These are phyloP conservation scores for Mucuna pruriens DNA, from an alignment of 306 rosid species.

Conservation along the genomic window DNA sequence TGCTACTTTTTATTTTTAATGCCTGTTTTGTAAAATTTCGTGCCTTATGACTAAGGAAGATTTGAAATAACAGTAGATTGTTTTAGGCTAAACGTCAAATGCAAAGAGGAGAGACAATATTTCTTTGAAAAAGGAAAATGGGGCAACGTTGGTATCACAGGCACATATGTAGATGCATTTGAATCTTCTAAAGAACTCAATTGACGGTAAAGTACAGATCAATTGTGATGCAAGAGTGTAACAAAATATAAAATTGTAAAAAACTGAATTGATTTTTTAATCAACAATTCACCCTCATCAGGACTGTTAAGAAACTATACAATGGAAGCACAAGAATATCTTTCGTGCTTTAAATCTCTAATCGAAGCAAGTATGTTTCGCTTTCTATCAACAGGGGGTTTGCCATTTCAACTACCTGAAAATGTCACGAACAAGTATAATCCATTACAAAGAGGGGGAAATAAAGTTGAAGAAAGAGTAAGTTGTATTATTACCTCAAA, in stretches of 20 bases:
- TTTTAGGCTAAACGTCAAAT: too few relatives aligned
- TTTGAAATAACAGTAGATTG: not conserved
- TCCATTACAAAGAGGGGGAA: not conserved
- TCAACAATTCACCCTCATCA: not conserved
- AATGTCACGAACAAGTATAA: not conserved
- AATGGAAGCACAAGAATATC: not conserved
- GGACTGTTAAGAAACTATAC: not conserved
- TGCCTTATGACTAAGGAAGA: not conserved
- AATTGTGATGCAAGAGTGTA: not conserved
- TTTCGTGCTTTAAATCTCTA: conserved; percentile 35
- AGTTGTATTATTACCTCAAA: conserved; percentile 67
- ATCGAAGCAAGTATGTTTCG: conserved; percentile 58
- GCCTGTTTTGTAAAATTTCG: not conserved
- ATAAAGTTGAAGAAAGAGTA: not conserved
- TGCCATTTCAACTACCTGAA: conserved; percentile 65
- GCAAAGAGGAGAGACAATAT: too few relatives aligned
- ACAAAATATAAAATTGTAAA: not conserved
- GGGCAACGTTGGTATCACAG: conserved; percentile 2
- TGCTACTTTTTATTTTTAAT: not conserved
- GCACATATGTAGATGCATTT: conserved; percentile 11
- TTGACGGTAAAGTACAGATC: not conserved
- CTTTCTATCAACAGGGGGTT: conserved; percentile 50
- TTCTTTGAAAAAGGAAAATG: not conserved
- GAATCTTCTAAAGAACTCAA: not conserved
- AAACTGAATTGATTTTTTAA: not conserved